Conservation (phyloP, 768 basidiomycete species). For the Amanita exitialis region DNA sequence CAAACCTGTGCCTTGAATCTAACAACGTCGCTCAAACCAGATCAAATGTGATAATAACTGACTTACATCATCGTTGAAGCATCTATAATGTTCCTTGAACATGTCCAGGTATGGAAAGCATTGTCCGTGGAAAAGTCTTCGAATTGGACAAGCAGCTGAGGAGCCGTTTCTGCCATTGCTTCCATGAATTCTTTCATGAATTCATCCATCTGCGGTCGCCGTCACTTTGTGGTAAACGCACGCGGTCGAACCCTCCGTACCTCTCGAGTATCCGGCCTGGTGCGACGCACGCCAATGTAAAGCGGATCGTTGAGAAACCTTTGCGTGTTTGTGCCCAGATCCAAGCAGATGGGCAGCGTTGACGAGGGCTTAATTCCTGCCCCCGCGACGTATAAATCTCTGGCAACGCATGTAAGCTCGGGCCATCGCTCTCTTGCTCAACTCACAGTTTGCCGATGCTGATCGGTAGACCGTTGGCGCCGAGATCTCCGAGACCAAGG, state of each 20-base stretch:
- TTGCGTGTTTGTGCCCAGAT: conserved; percentile 70
- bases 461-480: conserved; percentile 45
- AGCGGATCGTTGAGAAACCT: conserved; percentile 60
- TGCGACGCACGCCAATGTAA: conserved; percentile 61
- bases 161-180: conserved; percentile 55
- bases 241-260: conserved; percentile 14
- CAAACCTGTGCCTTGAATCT: conserved; percentile 58
- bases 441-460: conserved; percentile 65
- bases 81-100: conserved; percentile 46
- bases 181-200: conserved; percentile 76
- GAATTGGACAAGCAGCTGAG: conserved; percentile 61
- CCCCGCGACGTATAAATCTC: conserved; percentile 61
- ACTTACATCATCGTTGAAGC: conserved; percentile 69
- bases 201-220: conserved; percentile 40
- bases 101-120: conserved; percentile 63
- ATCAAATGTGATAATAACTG: neutral
- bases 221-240: neutral
- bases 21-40: conserved; percentile 6
- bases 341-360: conserved; percentile 57
- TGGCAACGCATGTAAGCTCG: conserved; percentile 11
- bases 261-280: conserved; percentile 34
- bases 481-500: conserved; percentile 51
- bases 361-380: conserved; percentile 51
- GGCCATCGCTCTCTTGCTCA: neutral
- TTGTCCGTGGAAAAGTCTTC: conserved; percentile 75